Base-by-base conservation (phyloP, 2,329 filamentous ascomycete species). In the Scedosporium aurantiacum region DNA sequence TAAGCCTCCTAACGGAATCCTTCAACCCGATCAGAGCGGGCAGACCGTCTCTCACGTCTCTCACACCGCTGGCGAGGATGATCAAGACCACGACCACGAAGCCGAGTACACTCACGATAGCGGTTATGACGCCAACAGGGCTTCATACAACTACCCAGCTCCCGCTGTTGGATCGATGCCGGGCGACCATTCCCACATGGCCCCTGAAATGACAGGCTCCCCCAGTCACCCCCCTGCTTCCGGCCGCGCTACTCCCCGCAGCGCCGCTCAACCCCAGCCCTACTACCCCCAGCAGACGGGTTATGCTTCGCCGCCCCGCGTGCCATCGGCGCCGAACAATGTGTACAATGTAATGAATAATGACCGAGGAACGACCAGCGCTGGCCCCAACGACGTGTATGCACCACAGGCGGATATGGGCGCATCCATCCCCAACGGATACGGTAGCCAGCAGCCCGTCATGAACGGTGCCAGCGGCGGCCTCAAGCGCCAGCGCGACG, bases 311-410 rank as follows among this genome's bases (percentile, higher is more conserved):
- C 88, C 92, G 57, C 91, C 91, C 23, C 86, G 91, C 50, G 79
- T 82, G 7, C 77, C 80, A 62, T 79, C 85, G 63, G 82, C 88
- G 3, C 86, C 89, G 0, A 92, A 90, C 78, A 95, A 86, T 70
- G 78, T 96, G 58, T 96, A 96, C 79, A 95, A 86, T 73, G 88
- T 95, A 64, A 91, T 96, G 77, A 92, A 88, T 71, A 91, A 90
- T 70, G 88, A 90, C 63, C 83, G 90, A 27, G 83, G 78, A 57
- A 75, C 79, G 32, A 73, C 84, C 10, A 77, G 82, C 18, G 87
- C 87, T n/a, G 81, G 79, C 32, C 75, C 81, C 21, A 81, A 81
- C 58, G 90, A 95, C 66, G 82, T 86, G 5, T 95, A 95, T 70
- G 82, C 83, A 40, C 80, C 85, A 16, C 59, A 60, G 50, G 50